Percentiles rank a stretch among this genome's conserved stretches.
Conservation (phyloP, 345 rosid species). For the Citrus hindsii region DNA sequence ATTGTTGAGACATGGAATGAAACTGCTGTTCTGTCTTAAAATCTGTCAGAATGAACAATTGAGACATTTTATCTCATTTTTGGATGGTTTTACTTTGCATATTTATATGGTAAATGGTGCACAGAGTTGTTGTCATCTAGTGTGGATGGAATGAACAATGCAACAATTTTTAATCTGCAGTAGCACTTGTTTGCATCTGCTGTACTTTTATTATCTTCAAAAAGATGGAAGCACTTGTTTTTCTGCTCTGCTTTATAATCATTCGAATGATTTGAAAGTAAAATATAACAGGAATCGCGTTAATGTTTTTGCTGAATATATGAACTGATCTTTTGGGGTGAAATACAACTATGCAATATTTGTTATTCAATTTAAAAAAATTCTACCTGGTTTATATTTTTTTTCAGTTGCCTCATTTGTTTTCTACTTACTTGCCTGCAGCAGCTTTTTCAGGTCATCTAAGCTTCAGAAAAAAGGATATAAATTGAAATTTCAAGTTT, state of each 20-base stretch:
- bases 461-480: constrained; percentile 12
- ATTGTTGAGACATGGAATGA: not conserved
- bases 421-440: not conserved
- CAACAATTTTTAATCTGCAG: not conserved
- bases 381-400: not conserved
- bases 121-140: not conserved
- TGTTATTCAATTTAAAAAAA: no score
- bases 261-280: not conserved
- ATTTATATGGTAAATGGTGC: not conserved
- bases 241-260: not conserved
- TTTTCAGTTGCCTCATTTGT: not conserved
- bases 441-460: constrained; percentile 19
- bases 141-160: not conserved
- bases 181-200: not conserved
- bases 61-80: not conserved
- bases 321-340: not conserved
- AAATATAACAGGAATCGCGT: no score
- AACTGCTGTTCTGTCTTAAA: not conserved
- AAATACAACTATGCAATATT: not conserved
- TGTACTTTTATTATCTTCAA: not conserved
- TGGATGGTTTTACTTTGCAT: not conserved
- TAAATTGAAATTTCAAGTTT: constrained; percentile 18
- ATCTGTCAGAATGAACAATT: not conserved
- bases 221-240: no score
- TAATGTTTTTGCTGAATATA: not conserved